Percentiles rank a stretch among this genome's conserved stretches.
Evolutionary conservation across 2,329 filamentous ascomycete genomes (phyloP).

Genomic region (Arthroderma sp.): DNA sequence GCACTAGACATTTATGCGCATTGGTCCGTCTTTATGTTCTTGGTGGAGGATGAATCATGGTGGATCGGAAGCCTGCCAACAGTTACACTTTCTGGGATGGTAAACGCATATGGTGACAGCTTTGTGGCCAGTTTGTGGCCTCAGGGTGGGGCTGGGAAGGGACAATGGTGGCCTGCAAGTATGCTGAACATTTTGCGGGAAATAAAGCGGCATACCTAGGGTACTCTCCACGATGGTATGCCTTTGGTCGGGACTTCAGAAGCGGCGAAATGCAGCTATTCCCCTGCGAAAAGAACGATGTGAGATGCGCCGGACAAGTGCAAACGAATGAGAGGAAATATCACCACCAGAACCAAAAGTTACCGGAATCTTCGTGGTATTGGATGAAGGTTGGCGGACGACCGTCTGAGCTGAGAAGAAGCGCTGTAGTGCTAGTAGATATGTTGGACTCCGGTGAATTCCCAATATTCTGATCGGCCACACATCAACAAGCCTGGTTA

Average conservation of each 20-base stretch:
- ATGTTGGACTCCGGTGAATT: not conserved
- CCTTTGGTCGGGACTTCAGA: too few relatives aligned
- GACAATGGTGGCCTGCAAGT: conserved; percentile 6
- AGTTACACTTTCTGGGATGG: conserved; percentile 12
- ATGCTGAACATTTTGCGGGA: conserved; percentile 5
- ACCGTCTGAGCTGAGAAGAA: too few relatives aligned
- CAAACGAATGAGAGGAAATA: too few relatives aligned
- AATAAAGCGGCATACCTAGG: conserved; percentile 1
- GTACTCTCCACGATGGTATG: not conserved
- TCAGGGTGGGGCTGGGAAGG: not conserved
- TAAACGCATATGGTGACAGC: conserved; percentile 11
- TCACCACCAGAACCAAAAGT: too few relatives aligned
- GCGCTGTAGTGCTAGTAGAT: not conserved
- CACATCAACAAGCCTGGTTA: conserved; percentile 22
- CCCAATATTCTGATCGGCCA: too few relatives aligned
- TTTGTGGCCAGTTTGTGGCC: conserved; percentile 3
- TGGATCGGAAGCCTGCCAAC: conserved; percentile 14
- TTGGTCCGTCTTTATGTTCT: conserved; percentile 15
- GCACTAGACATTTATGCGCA: conserved; percentile 15
- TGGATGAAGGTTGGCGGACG: not conserved
- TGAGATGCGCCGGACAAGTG: too few relatives aligned
- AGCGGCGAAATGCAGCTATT: too few relatives aligned
- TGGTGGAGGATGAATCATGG: conserved; percentile 14
- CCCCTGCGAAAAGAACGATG: too few relatives aligned
- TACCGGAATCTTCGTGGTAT: not conserved